A percentile compares a stretch with the other conserved stretches of the same genome.
Evolutionary conservation across 768 basidiomycete genomes (phyloP).

Genomic region (Dendrothele bispora): DNA sequence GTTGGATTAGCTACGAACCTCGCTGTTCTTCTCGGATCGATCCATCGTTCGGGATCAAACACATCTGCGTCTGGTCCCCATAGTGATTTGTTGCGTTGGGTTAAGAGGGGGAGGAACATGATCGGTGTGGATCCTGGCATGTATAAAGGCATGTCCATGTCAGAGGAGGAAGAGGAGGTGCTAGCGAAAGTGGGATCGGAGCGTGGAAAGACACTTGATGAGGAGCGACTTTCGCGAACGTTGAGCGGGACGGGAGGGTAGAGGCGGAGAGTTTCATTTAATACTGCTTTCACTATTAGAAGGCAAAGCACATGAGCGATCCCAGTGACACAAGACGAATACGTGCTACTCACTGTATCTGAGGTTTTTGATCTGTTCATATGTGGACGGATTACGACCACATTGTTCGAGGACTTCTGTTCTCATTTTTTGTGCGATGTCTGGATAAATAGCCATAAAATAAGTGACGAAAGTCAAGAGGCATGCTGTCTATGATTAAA

Average conservation of each 20-base stretch:
- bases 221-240: constrained; percentile 54
- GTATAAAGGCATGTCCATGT: constrained; percentile 45
- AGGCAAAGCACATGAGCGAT: constrained; percentile 9
- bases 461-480: constrained; percentile 71
- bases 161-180: too few relatives aligned
- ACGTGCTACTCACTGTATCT: constrained; percentile 60
- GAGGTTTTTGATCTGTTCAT: constrained; percentile 56
- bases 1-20: constrained; percentile 57
- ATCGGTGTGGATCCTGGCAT: constrained; percentile 59
- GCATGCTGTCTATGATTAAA: constrained; percentile 56
- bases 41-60: constrained; percentile 83
- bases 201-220: constrained; percentile 49
- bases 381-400: constrained; percentile 44
- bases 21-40: constrained; percentile 53
- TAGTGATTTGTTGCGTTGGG: constrained; percentile 62
- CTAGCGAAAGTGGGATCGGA: constrained; percentile 47
- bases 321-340: not conserved
- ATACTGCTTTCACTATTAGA: constrained; percentile 64
- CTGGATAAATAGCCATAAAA: constrained; percentile 64
- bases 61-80: constrained; percentile 78
- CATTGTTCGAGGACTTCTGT: constrained; percentile 60
- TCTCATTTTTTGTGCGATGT: constrained; percentile 51
- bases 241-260: constrained; percentile 82
- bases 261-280: constrained; percentile 76
- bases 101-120: constrained; percentile 60